A percentile compares a stretch with the other conserved stretches of the same genome.
These are phyloP conservation scores for Drechslera avenae DNA, from an alignment of 2,329 filamentous ascomycete genomes.

Conservation along the genomic window DNA sequence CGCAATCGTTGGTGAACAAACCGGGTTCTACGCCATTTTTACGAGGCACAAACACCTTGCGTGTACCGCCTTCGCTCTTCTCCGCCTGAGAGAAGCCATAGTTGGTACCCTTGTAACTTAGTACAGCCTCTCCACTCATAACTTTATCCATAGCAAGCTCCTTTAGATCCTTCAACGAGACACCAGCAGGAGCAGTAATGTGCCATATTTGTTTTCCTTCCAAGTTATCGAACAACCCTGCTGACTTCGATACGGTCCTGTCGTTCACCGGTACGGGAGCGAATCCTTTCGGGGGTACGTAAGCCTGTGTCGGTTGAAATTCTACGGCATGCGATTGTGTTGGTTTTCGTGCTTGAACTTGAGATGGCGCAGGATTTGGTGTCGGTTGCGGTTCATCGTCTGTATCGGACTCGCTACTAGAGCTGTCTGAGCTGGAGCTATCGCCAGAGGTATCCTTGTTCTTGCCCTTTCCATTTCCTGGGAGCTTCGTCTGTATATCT, in stretches of 20 bases:
- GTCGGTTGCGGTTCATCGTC: constrained; percentile 28
- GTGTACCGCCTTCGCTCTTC: constrained; percentile 57
- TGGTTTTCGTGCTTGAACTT: constrained; percentile 12
- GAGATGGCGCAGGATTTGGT: constrained; percentile 19
- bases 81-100: constrained; percentile 64
- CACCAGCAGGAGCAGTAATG: constrained; percentile 72
- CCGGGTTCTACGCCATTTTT: constrained; percentile 61
- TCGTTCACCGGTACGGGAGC: constrained; percentile 55
- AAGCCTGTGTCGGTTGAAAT: constrained; percentile 44
- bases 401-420: constrained; percentile 48
- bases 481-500: constrained; percentile 23
- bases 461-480: constrained; percentile 20
- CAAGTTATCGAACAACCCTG: constrained; percentile 63
- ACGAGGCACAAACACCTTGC: constrained; percentile 66
- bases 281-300: constrained; percentile 54
- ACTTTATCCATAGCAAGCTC: constrained; percentile 67
- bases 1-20: constrained; percentile 46
- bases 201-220: constrained; percentile 80
- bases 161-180: constrained; percentile 71
- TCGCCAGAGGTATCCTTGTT: neutral
- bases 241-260: constrained; percentile 34
- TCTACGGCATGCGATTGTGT: constrained; percentile 37
- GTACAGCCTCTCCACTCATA: constrained; percentile 58
- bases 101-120: constrained; percentile 67
- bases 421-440: constrained; percentile 32